Base-by-base conservation (phyloP, 179 eudicot species). In the Camellia oleifera region DNA sequence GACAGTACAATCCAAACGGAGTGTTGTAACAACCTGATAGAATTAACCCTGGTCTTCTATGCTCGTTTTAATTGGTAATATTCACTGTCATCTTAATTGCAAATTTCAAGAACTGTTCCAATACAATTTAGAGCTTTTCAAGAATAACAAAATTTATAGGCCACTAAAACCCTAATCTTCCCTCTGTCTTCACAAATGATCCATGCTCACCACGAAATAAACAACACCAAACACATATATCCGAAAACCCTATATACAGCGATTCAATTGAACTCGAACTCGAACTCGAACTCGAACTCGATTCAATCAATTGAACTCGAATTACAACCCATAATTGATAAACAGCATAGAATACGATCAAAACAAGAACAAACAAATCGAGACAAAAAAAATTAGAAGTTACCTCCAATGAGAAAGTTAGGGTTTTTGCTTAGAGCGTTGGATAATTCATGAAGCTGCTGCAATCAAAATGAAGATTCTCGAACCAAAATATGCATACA, bases 321-420 rank as follows among this genome's bases (percentile, higher is more conserved):
- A 52, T 20, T n/a, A 72, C 61, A 5, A 72, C 23, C 61, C 75
- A 23, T 13, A 11, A 53, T 72, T n/a, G 17, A 4, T 23, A 12
- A 72, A 52, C 45, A 20, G 45, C 9, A 23, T 10, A 0, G 52
- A 53, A n/a, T 12, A 23, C n/a, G 32, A 52, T 52, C 75, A 72
- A 50, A 50, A 50, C 60, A 20, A 52, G 46, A 72, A 53, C 45
- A 26, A 5, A 2, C 45, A 32, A 9, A n/a, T 40, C 18, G 17
- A 54, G 63, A 5, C 18, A 40, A 53, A 53, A 23, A 45, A 52
- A 4, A 54, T 10, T 26, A 53, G 76, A 54, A 54, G 46, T 54
- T 54, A 72, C 76, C 76, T 72, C 76, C 76, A 72, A 14, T 4
- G 62, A 40, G 15, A 54, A 32, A 53, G 63, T 13, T 13, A 72